phyloP scores from a whole-genome alignment of 2,329 filamentous ascomycete species.

The Seiridium unicorne region DNA sequence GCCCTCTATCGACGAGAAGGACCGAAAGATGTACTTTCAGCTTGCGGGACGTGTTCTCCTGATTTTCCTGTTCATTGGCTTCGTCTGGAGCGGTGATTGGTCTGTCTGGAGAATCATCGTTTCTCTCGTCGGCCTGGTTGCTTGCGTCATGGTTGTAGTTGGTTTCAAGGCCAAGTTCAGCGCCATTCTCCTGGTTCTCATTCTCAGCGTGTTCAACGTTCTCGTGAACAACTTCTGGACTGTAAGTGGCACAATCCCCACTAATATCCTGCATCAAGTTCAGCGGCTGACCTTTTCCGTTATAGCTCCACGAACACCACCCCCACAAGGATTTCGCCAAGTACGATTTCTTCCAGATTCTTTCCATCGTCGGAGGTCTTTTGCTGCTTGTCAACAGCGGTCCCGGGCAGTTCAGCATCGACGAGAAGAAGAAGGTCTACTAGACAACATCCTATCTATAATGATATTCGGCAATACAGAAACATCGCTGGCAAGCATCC shows the following conservation, averaged over 20 bases:
- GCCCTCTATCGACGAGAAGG: conserved; percentile 95
- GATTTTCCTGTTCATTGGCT: conserved; percentile 97
- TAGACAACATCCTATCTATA: conserved; percentile 40
- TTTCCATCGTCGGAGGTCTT: conserved; percentile 96
- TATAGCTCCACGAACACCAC: conserved; percentile 90
- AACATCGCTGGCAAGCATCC: not conserved
- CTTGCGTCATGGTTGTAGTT: conserved; percentile 97
- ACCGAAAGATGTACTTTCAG: conserved; percentile 99
- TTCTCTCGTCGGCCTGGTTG: conserved; percentile 79
- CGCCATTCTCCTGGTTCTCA: conserved; percentile 89
- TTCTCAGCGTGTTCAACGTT: conserved; percentile 94
- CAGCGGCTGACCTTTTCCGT: conserved; percentile 20
- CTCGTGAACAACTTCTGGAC: conserved; percentile 99
- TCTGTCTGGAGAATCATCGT: conserved; percentile 83
- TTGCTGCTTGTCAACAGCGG: conserved; percentile 98
- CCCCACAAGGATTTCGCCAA: conserved; percentile 99
- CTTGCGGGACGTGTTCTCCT: conserved; percentile 91
- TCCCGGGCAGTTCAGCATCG: conserved; percentile 94
- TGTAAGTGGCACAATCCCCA: conserved; percentile 53
- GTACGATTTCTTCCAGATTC: conserved; percentile 99
- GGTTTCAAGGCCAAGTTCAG: conserved; percentile 99
- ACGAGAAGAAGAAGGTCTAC: conserved; percentile 99
- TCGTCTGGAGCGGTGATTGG: conserved; percentile 95
- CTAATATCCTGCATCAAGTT: conserved; percentile 3
- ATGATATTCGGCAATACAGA: not conserved